phyloP scores from a whole-genome alignment of 2,329 filamentous ascomycete species.

The Tolypocladium endophyticum region DNA sequence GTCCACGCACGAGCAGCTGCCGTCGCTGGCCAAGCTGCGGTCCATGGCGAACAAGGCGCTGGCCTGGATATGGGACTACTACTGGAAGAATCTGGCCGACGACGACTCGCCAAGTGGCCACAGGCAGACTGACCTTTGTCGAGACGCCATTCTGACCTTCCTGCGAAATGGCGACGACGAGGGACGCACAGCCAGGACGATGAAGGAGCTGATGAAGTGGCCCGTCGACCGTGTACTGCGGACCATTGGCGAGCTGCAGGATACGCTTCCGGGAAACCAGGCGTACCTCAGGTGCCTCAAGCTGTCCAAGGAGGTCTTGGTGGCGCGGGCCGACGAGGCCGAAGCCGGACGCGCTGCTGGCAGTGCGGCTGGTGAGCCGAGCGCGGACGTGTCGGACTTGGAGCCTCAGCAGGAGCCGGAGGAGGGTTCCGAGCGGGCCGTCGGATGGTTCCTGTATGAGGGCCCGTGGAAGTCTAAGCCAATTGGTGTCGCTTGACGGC shows the following conservation, averaged over 20 bases:
- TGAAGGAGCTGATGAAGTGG: constrained; percentile 23
- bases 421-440: constrained; percentile 7
- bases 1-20: constrained; percentile 80
- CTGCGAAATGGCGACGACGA: constrained; percentile 24
- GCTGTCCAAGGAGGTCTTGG: constrained; percentile 30
- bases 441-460: constrained; percentile 37
- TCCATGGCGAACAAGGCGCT: constrained; percentile 60
- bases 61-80: constrained; percentile 80
- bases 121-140: constrained; percentile 15
- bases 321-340: constrained; percentile 9
- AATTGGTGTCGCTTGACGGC: constrained; percentile 39
- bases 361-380: not conserved
- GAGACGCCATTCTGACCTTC: constrained; percentile 25
- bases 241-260: constrained; percentile 27
- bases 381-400: not conserved
- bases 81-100: constrained; percentile 53
- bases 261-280: constrained; percentile 28
- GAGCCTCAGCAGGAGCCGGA: constrained; percentile 1
- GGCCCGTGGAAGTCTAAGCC: constrained; percentile 47
- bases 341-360: not conserved
- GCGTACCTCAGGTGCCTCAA: constrained; percentile 33
- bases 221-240: constrained; percentile 24
- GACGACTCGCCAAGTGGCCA: constrained; percentile 3
- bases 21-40: constrained; percentile 62
- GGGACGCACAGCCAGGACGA: constrained; percentile 10